Percentiles rank a stretch among this genome's conserved stretches.
phyloP scores from a whole-genome alignment of 768 basidiomycete species.

The Leccinum boreale region DNA sequence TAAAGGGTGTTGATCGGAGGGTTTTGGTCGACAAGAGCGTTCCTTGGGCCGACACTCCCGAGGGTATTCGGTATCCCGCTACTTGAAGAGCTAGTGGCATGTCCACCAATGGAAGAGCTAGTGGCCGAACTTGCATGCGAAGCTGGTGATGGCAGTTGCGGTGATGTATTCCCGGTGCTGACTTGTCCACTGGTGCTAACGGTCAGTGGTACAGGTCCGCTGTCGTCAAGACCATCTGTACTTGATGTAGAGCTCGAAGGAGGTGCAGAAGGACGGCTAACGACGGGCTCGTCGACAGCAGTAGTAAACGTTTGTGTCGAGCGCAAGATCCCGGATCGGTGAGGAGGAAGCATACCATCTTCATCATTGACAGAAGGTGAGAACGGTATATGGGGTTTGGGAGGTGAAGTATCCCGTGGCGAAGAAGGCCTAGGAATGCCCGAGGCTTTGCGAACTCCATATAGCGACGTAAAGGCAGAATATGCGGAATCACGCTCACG shows the following conservation, averaged over 20 bases:
- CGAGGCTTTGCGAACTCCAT: slow-evolving; percentile 25
- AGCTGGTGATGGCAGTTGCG: slow-evolving; percentile 74
- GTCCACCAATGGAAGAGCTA: slow-evolving; percentile 34
- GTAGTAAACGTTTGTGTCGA: slow-evolving; percentile 23
- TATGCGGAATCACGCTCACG: slow-evolving; percentile 31
- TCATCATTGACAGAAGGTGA: slow-evolving; percentile 25
- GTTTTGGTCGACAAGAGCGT: slow-evolving; percentile 75
- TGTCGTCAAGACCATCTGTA: slow-evolving; percentile 40
- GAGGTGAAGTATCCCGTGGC: slow-evolving; percentile 26
- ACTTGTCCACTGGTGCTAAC: slow-evolving; percentile 45
- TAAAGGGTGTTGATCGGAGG: slow-evolving; percentile 99
- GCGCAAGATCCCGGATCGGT: slow-evolving; percentile 28
- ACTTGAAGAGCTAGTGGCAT: slow-evolving; percentile 30
- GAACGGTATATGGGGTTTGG: slow-evolving; percentile 22
- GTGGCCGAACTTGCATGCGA: slow-evolving; percentile 55
- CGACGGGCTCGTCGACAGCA: slow-evolving; percentile 25
- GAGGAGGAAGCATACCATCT: slow-evolving; percentile 33
- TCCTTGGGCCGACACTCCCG: slow-evolving; percentile 32
- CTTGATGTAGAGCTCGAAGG: slow-evolving; percentile 41
- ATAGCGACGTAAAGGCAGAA: slow-evolving; percentile 24
- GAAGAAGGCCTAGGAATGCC: slow-evolving; percentile 25
- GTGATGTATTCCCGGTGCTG: slow-evolving; percentile 46
- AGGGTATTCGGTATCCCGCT: slow-evolving; percentile 20
- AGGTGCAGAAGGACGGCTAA: slow-evolving; percentile 32
- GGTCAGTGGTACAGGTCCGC: slow-evolving; percentile 30